Base-by-base conservation (phyloP, 208 protist species). In the Kentomonas sorsogonicus region DNA sequence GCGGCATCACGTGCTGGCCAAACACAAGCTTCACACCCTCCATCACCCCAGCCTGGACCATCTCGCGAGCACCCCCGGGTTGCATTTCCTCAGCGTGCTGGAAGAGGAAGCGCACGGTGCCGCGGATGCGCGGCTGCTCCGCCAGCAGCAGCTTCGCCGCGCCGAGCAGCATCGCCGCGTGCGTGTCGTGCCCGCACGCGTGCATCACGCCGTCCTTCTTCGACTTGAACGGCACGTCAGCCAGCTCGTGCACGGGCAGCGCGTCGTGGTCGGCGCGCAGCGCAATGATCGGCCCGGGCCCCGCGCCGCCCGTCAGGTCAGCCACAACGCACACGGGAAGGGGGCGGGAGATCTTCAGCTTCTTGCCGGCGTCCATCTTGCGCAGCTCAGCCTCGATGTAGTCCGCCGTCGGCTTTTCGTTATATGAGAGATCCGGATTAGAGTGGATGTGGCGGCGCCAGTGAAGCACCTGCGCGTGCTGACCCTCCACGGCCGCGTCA, bases 61-160 rank as follows among this genome's bases (percentile, higher is more conserved):
- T 43, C 47, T 85, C 52, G 50, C 56, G 61, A 31, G 75, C 76
- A 13, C 77, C 83, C 39, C 79, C 71, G 10, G 78, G 67, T 38
- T 52, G 50, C 30, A 73, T 62, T 60, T 91, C 76, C 66, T 87
- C 73, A 0, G 73, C 72, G 63, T 77, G 78, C 63, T 84, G 78
- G 52, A 84, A 84, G 11, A 86, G 63, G 53, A 91, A 91, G 36
- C 76, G 83, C 36, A 90, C 73, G 9, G 78, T 83, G 50, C 77
- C 78, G 23, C 66, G 50, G 53, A 84, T 75, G 54, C 65, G 60
- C 33, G 74, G 60, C 60, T 63, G 59, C 64, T 75, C 60, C 45
- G 65, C 59, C n/a, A 68, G 72, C 22, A 86, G 63, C 40, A 86
- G 55, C 65, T 78, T 75, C 16, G 69, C 72, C 0, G 75, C 78